Conservation (phyloP, 2,329 filamentous ascomycete genomes). For the Rhytidhysteron rufulum region DNA sequence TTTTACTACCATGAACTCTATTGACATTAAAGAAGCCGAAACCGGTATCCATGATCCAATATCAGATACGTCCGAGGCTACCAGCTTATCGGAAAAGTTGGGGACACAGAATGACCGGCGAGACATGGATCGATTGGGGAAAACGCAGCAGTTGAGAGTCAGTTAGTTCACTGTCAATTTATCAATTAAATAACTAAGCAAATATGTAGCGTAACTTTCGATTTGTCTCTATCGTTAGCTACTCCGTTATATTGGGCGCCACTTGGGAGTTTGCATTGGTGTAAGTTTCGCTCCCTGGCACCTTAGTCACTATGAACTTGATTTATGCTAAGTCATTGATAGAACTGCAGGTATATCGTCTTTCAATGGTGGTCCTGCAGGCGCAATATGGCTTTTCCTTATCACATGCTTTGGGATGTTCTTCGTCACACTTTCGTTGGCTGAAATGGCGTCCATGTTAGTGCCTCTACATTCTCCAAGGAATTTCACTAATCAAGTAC, state of each 20-base stretch:
- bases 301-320: conserved; percentile 3
- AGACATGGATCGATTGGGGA: conserved; percentile 3
- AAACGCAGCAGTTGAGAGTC: conserved; percentile 2
- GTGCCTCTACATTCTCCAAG: not conserved
- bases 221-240: conserved; percentile 1
- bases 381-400: conserved; percentile 28
- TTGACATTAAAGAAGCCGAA: not conserved
- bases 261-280: conserved; percentile 1
- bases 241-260: not conserved
- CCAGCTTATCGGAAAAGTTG: not conserved
- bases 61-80: not conserved
- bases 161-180: not conserved
- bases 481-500: not conserved
- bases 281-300: not conserved
- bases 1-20: no score
- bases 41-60: not conserved
- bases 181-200: not conserved
- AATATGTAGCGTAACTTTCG: conserved; percentile 1
- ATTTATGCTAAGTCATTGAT: conserved; percentile 9
- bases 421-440: conserved; percentile 18
- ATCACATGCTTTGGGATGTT: conserved; percentile 25
- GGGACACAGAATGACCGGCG: not conserved
- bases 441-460: conserved; percentile 32
- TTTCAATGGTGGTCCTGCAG: conserved; percentile 24
- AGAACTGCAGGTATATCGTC: not conserved